A percentile compares a stretch with the other conserved stretches of the same genome.
Conservation (phyloP, 2,329 filamentous ascomycete genomes). For the Raffaelea deltoideospora region DNA sequence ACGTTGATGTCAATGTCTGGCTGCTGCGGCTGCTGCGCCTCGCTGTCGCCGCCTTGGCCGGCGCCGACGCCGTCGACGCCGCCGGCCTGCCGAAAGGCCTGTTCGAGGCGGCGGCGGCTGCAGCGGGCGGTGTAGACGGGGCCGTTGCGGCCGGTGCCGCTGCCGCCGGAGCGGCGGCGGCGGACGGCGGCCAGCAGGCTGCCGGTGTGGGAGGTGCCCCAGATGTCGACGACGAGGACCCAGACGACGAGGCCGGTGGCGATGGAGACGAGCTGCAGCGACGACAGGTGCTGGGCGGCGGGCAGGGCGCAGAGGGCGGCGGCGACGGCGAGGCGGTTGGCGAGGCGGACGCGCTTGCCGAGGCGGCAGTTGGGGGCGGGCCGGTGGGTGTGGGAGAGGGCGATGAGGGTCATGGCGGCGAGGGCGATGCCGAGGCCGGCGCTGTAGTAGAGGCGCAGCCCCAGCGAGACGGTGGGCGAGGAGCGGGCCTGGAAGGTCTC, state of each 20-base stretch:
- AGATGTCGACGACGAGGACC: constrained; percentile 32
- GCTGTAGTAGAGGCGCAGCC: constrained; percentile 49
- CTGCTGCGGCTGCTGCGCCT: constrained; percentile 1
- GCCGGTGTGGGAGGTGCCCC: constrained; percentile 29
- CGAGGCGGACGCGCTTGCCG: constrained; percentile 33
- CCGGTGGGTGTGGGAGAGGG: constrained; percentile 40
- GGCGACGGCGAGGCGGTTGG: constrained; percentile 32
- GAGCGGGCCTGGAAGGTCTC: constrained; percentile 33
- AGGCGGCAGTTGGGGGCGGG: constrained; percentile 30
- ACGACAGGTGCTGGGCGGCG: constrained; percentile 27
- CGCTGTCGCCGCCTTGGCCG: neutral
- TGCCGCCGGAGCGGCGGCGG: constrained; percentile 3
- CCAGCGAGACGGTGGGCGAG: constrained; percentile 31
- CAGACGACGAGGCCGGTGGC: constrained; percentile 28
- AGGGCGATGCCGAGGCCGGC: constrained; percentile 42
- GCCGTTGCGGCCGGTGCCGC: constrained; percentile 18
- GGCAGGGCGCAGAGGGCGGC: constrained; percentile 40
- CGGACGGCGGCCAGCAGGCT: constrained; percentile 27
- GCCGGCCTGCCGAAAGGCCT: constrained; percentile 11
- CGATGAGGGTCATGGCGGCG: constrained; percentile 37
- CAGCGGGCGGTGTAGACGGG: constrained; percentile 27
- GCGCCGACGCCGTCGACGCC: constrained; percentile 1
- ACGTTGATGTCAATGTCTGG: constrained; percentile 13
- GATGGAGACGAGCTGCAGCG: constrained; percentile 27
- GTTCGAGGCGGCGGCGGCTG: constrained; percentile 21